Percentiles rank a stretch among this genome's conserved stretches.
These are phyloP conservation scores for Eucalyptus marginata DNA, from an alignment of 345 rosid species.

Conservation along the genomic window DNA sequence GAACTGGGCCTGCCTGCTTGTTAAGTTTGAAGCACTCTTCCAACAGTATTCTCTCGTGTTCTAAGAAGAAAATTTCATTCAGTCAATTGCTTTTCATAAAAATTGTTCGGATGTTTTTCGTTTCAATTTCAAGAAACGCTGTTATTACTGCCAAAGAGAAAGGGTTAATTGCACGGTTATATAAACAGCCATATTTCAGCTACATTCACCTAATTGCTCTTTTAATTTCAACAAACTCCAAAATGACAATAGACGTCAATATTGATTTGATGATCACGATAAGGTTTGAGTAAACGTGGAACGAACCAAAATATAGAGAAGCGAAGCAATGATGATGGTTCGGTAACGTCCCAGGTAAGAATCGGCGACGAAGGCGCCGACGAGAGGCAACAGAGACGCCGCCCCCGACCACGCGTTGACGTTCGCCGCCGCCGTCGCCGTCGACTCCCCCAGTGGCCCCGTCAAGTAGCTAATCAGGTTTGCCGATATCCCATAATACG, in stretches of 20 bases:
- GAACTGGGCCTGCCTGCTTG: not conserved
- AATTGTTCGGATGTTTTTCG: not conserved
- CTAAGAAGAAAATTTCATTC: not conserved
- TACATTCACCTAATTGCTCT: not conserved
- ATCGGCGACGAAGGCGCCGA: conserved; percentile 38
- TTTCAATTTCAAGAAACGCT: not conserved
- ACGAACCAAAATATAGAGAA: conserved; percentile 18
- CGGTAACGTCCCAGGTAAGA: conserved; percentile 36
- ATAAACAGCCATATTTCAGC: not conserved
- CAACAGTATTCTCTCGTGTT: not conserved
- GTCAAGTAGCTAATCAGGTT: conserved; percentile 7
- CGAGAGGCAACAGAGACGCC: conserved; percentile 21
- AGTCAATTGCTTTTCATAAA: not conserved
- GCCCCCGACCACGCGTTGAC: conserved; percentile 16
- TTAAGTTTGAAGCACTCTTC: not conserved
- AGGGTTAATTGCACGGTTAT: not conserved
- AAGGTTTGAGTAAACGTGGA: not conserved
- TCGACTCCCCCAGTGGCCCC: conserved; percentile 6
- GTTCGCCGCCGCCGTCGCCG: conserved; percentile 8
- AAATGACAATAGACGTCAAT: not conserved
- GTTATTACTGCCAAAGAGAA: not conserved
- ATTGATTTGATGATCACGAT: not conserved
- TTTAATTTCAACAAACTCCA: not conserved
- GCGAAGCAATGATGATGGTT: conserved; percentile 23
- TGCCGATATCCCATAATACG: conserved; percentile 8